These are phyloP conservation scores for Tympanopsis confertula DNA, from an alignment of 2,329 filamentous ascomycete species.

Conservation along the genomic window DNA sequence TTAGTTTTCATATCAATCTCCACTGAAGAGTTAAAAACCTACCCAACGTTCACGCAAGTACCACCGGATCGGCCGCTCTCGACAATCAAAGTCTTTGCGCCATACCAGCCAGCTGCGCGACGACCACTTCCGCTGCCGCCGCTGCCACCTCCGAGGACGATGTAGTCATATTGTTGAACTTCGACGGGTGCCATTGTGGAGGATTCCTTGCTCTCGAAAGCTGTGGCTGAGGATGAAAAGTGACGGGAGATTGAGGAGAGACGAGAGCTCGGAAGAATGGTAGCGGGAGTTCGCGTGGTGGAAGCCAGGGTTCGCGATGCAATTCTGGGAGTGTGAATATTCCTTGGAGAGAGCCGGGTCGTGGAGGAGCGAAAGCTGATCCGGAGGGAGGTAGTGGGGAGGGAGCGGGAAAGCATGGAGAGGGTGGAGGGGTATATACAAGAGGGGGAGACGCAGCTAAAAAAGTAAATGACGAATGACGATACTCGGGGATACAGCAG, in stretches of 20 bases:
- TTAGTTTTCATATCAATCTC: background rate
- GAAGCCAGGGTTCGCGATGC: background rate
- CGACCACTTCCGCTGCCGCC: constrained; percentile 70
- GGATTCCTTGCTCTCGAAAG: background rate
- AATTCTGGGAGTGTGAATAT: too few relatives aligned
- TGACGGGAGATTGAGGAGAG: background rate
- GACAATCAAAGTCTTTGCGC: constrained; percentile 67
- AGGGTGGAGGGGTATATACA: too few relatives aligned
- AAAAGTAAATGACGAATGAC: too few relatives aligned
- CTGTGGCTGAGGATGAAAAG: background rate
- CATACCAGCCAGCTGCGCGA: constrained; percentile 64
- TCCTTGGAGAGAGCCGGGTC: too few relatives aligned
- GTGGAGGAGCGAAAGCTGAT: too few relatives aligned
- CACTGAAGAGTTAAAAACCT: constrained; percentile 13
- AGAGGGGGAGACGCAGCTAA: too few relatives aligned
- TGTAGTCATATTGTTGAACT: constrained; percentile 41
- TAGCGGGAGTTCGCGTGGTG: background rate
- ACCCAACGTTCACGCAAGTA: constrained; percentile 85
- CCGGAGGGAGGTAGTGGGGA: too few relatives aligned
- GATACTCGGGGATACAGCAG: too few relatives aligned
- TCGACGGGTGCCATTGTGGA: background rate
- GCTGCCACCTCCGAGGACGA: constrained; percentile 78
- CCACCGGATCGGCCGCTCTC: constrained; percentile 68
- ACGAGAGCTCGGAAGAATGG: background rate
- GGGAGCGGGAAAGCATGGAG: too few relatives aligned